A percentile compares a stretch with the other conserved stretches of the same genome.
These are phyloP conservation scores for Chaetomiaceae sp. DNA, from an alignment of 2,329 filamentous ascomycete species.

Conservation along the genomic window DNA sequence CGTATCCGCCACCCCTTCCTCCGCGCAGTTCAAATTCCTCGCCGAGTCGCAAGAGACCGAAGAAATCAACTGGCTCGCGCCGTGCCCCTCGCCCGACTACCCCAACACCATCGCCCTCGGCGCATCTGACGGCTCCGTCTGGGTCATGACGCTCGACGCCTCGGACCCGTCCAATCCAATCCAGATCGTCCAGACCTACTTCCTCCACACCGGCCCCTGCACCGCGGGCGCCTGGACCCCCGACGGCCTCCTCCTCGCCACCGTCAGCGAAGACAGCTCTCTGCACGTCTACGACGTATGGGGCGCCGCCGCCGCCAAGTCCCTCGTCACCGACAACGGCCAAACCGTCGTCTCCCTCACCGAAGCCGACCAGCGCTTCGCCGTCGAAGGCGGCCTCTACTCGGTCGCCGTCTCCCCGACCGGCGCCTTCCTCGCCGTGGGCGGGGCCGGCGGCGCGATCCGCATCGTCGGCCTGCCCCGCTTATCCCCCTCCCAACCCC, in stretches of 20 bases:
- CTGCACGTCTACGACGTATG: constrained; percentile 93
- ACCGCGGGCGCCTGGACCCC: constrained; percentile 89
- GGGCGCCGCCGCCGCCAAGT: constrained; percentile 63
- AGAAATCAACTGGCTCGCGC: constrained; percentile 84
- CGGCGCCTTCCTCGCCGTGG: constrained; percentile 75
- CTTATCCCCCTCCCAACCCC: constrained; percentile 32
- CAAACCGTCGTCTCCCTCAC: constrained; percentile 73
- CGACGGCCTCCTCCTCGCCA: constrained; percentile 81
- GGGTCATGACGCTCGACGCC: constrained; percentile 85
- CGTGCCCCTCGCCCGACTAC: constrained; percentile 67
- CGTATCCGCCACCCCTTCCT: constrained; percentile 40
- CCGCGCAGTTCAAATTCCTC: constrained; percentile 54
- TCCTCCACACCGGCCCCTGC: constrained; percentile 79
- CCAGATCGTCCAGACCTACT: constrained; percentile 85
- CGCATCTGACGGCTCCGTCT: constrained; percentile 85
- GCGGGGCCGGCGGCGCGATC: constrained; percentile 82
- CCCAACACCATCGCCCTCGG: constrained; percentile 83
- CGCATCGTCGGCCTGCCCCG: constrained; percentile 81
- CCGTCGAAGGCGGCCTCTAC: constrained; percentile 86
- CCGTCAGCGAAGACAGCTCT: constrained; percentile 81
- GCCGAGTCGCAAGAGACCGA: constrained; percentile 84
- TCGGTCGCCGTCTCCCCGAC: constrained; percentile 78
- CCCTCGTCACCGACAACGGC: constrained; percentile 48
- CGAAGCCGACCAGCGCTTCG: constrained; percentile 80
- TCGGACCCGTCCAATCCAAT: constrained; percentile 57